Conservation (phyloP, 73 alveolate species). For the Halteria grandinella region DNA sequence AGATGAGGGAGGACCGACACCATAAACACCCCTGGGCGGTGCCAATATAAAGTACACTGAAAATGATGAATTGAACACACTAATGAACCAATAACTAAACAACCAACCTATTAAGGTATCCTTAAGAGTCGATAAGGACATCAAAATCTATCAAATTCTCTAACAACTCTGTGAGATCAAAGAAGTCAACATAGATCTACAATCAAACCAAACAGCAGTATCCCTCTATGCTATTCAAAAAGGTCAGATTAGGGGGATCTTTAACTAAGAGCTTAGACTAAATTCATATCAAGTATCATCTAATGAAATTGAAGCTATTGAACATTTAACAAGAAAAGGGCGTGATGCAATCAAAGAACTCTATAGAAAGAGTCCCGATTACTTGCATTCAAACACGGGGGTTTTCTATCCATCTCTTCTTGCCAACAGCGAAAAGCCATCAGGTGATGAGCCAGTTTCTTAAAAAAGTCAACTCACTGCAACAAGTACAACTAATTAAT, state of each 20-base stretch:
- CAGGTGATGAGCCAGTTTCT: not conserved
- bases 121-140: constrained; percentile 42
- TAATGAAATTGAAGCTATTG: constrained; percentile 53
- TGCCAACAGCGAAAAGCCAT: not conserved
- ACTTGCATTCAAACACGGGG: too few relatives aligned
- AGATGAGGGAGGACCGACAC: too few relatives aligned
- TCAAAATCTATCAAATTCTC: constrained; percentile 5
- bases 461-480: too few relatives aligned
- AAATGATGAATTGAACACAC: too few relatives aligned
- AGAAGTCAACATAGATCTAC: constrained; percentile 20
- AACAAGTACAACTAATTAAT: not conserved
- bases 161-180: constrained; percentile 20
- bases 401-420: not conserved
- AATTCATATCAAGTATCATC: constrained; percentile 10
- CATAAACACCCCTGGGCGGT: too few relatives aligned
- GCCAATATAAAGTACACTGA: too few relatives aligned
- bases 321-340: constrained; percentile 33
- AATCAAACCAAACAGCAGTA: not conserved
- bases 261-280: constrained; percentile 15
- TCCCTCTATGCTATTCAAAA: constrained; percentile 15
- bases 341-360: constrained; percentile 2
- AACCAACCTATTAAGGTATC: constrained; percentile 48
- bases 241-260: constrained; percentile 46
- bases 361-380: constrained; percentile 44
- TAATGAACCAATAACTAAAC: too few relatives aligned